These are phyloP conservation scores for Rhodotorula taiwanensis DNA, from an alignment of 768 basidiomycete species.

Conservation along the genomic window DNA sequence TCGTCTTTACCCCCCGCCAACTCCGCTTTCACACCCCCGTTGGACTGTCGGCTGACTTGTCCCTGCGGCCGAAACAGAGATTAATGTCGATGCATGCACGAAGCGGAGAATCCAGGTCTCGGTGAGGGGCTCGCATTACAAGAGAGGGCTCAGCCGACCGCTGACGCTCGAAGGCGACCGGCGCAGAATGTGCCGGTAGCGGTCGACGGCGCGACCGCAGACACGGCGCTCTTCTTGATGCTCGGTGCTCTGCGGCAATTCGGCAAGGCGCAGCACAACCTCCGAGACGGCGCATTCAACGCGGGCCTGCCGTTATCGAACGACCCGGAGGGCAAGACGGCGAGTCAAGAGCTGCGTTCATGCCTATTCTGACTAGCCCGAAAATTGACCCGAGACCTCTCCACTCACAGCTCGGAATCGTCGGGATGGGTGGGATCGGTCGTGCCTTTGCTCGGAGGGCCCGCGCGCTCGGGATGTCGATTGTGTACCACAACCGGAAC, in stretches of 20 bases:
- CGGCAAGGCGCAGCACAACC: slow-evolving; percentile 55
- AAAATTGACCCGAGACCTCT: background rate
- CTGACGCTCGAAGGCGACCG: too few species aligned
- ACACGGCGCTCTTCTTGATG: slow-evolving; percentile 71
- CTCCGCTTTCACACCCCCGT: background rate
- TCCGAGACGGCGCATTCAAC: slow-evolving; percentile 44
- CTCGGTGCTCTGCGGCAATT: slow-evolving; percentile 71
- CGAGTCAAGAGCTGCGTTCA: background rate
- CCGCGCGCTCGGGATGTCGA: slow-evolving; percentile 78
- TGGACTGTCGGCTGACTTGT: background rate
- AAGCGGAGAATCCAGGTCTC: slow-evolving; percentile 11
- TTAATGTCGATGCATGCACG: slow-evolving; percentile 26
- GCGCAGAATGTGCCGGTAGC: slow-evolving; percentile 71
- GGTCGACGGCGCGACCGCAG: slow-evolving; percentile 89
- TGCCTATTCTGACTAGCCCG: background rate
- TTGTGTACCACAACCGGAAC: slow-evolving; percentile 62
- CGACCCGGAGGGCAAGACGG: slow-evolving; percentile 44
- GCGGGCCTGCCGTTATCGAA: slow-evolving; percentile 38
- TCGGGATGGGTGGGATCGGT: slow-evolving; percentile 49
- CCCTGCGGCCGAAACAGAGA: too few species aligned
- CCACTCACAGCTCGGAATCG: slow-evolving; percentile 41
- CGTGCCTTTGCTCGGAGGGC: slow-evolving; percentile 53
- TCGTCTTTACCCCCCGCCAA: background rate
- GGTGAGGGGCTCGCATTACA: background rate
- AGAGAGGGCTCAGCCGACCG: too few species aligned